phyloP scores from a whole-genome alignment of 2,329 filamentous ascomycete genomes.

The Neospermospora avenae region DNA sequence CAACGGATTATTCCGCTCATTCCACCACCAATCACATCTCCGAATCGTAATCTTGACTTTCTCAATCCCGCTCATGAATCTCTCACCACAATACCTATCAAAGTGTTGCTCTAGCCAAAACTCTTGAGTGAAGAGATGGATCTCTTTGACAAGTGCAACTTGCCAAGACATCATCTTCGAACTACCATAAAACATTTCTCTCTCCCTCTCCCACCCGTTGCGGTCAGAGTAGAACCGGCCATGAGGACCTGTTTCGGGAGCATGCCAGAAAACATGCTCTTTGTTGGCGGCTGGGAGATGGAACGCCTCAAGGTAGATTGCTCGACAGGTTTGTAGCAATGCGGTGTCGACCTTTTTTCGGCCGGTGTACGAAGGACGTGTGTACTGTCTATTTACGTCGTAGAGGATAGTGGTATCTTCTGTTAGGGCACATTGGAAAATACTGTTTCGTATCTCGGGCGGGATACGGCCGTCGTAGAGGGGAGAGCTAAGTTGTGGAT shows the following conservation, averaged over 20 bases:
- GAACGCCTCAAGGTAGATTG: conserved; percentile 27
- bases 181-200: conserved; percentile 6
- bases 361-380: conserved; percentile 20
- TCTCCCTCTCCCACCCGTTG: neutral
- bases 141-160: conserved; percentile 5
- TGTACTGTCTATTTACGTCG: conserved; percentile 7
- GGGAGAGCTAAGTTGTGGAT: conserved; percentile 20
- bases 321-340: conserved; percentile 26
- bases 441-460: conserved; percentile 23
- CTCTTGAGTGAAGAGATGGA: conserved; percentile 25
- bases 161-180: conserved; percentile 16
- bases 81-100: neutral
- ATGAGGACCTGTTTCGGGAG: conserved; percentile 4
- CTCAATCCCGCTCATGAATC: conserved; percentile 19
- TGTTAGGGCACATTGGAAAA: conserved; percentile 22
- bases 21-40: conserved; percentile 30
- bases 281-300: conserved; percentile 20
- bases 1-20: conserved; percentile 20
- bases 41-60: conserved; percentile 27
- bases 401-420: conserved; percentile 12
- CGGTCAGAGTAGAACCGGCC: neutral
- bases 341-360: conserved; percentile 13
- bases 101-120: conserved; percentile 28
- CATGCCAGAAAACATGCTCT: conserved; percentile 27
- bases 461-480: conserved; percentile 27